phyloP scores from a whole-genome alignment of 2,329 filamentous ascomycete species.

The Phialophora tarda region DNA sequence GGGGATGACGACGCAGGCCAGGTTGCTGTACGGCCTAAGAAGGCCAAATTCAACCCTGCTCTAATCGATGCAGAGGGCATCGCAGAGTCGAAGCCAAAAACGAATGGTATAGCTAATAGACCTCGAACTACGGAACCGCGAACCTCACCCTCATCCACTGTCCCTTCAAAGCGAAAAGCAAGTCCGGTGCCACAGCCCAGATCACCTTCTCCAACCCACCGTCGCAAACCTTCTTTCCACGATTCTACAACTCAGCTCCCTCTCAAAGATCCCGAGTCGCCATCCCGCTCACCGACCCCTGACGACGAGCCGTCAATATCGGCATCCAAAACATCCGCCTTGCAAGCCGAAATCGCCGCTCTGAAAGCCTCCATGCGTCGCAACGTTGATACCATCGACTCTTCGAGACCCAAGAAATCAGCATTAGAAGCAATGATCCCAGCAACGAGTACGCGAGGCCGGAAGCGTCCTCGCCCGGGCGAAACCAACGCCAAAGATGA shows the following conservation, averaged over 20 bases:
- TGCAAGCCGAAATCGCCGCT: conserved; percentile 53
- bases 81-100: conserved; percentile 22
- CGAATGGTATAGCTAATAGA: conserved; percentile 20
- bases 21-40: conserved; percentile 48
- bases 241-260: conserved; percentile 54
- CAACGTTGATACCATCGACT: conserved; percentile 44
- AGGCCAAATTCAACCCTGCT: conserved; percentile 57
- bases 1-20: conserved; percentile 45
- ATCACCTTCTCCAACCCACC: conserved; percentile 38
- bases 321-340: conserved; percentile 42
- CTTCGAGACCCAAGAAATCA: conserved; percentile 50
- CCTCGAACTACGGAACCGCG: conserved; percentile 39
- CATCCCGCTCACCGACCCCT: conserved; percentile 43
- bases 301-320: conserved; percentile 36
- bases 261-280: conserved; percentile 52
- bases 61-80: conserved; percentile 45
- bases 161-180: conserved; percentile 36
- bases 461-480: conserved; percentile 51
- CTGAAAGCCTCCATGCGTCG: conserved; percentile 57
- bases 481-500: conserved; percentile 60
- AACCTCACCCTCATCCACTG: conserved; percentile 44
- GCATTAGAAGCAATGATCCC: conserved; percentile 57
- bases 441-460: conserved; percentile 53
- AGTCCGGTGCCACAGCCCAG: conserved; percentile 22
- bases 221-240: conserved; percentile 47